Percentiles rank a stretch among this genome's conserved stretches.
These are phyloP conservation scores for Chalara sp. DNA, from an alignment of 2,329 filamentous ascomycete species.

Conservation along the genomic window DNA sequence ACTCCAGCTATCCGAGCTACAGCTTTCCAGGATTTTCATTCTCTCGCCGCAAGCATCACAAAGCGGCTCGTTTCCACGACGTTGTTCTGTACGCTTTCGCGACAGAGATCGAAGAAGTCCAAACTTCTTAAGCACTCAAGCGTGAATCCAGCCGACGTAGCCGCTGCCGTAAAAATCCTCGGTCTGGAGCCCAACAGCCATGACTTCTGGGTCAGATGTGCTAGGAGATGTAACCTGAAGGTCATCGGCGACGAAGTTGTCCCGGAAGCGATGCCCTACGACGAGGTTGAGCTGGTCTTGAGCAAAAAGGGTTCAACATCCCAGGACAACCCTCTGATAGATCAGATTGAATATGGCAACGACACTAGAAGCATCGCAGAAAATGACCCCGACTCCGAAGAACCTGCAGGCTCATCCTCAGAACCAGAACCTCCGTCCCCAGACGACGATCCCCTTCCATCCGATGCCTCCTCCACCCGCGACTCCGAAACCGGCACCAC, in stretches of 20 bases:
- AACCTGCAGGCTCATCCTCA: background rate
- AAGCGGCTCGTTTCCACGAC: conserved; percentile 62
- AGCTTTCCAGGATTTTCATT: conserved; percentile 69
- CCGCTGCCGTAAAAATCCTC: conserved; percentile 46
- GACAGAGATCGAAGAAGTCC: conserved; percentile 44
- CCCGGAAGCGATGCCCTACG: conserved; percentile 26
- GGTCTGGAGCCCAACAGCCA: conserved; percentile 38
- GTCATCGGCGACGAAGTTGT: conserved; percentile 31
- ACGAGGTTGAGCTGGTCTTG: conserved; percentile 25
- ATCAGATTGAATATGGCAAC: too few relatives aligned
- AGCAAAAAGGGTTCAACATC: background rate
- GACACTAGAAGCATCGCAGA: too few relatives aligned
- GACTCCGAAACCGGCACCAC: background rate
- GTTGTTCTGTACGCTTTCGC: conserved; percentile 63
- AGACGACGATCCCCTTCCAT: background rate
- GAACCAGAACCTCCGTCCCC: background rate
- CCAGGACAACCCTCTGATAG: too few relatives aligned
- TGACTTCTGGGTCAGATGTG: conserved; percentile 43
- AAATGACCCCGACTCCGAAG: background rate
- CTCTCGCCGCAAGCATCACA: conserved; percentile 60
- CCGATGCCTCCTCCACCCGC: background rate
- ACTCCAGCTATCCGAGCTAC: conserved; percentile 67
- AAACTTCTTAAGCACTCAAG: conserved; percentile 25
- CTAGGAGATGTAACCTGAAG: conserved; percentile 44
- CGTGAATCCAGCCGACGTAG: conserved; percentile 33